Percentiles rank a stretch among this genome's conserved stretches.
Evolutionary conservation across 805 yeast species (phyloP).

Genomic region (Candida sanyiensis): DNA sequence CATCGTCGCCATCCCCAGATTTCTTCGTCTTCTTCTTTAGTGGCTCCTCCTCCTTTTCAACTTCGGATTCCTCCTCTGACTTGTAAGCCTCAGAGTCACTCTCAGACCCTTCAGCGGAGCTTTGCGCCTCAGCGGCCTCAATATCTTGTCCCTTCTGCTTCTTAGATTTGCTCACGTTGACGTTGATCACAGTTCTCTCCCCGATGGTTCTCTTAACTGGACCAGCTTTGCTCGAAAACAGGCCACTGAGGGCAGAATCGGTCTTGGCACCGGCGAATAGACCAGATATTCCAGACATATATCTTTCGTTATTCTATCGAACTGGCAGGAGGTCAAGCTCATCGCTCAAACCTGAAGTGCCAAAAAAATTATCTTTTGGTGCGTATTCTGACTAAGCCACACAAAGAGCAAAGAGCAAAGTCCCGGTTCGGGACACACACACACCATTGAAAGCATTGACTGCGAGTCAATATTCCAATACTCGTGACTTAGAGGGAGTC

Average conservation of each 20-base stretch:
- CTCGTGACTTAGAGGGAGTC: too few relatives aligned
- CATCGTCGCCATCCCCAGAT: conserved; percentile 34
- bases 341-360: conserved; percentile 13
- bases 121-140: conserved; percentile 12
- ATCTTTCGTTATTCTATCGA: background rate
- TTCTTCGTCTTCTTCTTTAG: conserved; percentile 19
- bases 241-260: conserved; percentile 28
- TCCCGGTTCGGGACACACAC: too few relatives aligned
- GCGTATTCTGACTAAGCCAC: too few relatives aligned
- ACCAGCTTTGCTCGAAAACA: conserved; percentile 37
- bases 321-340: conserved; percentile 9
- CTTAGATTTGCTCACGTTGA: conserved; percentile 11
- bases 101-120: conserved; percentile 10
- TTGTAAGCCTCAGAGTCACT: conserved; percentile 20
- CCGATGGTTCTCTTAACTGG: conserved; percentile 40
- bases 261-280: conserved; percentile 29
- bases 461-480: too few relatives aligned
- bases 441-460: too few relatives aligned
- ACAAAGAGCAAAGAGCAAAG: too few relatives aligned
- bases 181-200: conserved; percentile 30
- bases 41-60: conserved; percentile 10
- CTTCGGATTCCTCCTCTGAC: conserved; percentile 23
- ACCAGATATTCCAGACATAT: conserved; percentile 29
- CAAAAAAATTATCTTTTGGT: conserved; percentile 9
- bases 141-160: conserved; percentile 8